Conservation (phyloP, 257 asterid genomes). For the Solanum neorickii region DNA sequence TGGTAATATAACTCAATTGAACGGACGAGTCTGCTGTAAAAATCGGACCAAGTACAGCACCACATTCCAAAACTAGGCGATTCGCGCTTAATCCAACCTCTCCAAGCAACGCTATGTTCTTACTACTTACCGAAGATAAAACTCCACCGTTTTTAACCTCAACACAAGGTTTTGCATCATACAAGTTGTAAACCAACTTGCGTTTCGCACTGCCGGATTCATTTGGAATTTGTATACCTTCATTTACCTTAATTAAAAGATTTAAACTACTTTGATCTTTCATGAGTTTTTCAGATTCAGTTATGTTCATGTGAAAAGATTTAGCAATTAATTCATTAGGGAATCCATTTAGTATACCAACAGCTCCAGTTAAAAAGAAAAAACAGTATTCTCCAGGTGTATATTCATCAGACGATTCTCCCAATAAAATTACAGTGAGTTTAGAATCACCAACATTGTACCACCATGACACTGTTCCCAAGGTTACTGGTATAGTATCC, state of each 20-base stretch:
- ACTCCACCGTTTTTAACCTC: background rate
- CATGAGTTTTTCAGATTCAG: conserved; percentile 7
- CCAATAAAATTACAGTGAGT: background rate
- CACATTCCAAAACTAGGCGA: conserved; percentile 3
- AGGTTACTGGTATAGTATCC: background rate
- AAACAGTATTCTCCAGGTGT: conserved; percentile 3
- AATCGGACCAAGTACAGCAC: conserved; percentile 7
- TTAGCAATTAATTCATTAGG: conserved; percentile 17
- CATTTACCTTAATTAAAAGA: conserved; percentile 3
- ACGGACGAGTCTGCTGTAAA: conserved; percentile 10
- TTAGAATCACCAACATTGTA: background rate
- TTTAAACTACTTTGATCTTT: conserved; percentile 12
- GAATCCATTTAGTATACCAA: conserved; percentile 20
- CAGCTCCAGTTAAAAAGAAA: conserved; percentile 26
- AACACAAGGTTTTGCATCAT: background rate
- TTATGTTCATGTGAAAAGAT: background rate
- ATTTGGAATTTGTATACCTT: conserved; percentile 5
- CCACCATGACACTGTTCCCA: conserved; percentile 13
- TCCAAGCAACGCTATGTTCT: conserved; percentile 3
- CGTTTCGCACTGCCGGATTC: background rate
- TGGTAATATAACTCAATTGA: conserved; percentile 7
- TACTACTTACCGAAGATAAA: background rate
- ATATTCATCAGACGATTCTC: conserved; percentile 1
- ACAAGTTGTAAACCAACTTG: background rate
- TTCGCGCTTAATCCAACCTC: conserved; percentile 15